Conservation (phyloP, 1,284 basidiomycete genomes). For the Ceratobasidium sp. region DNA sequence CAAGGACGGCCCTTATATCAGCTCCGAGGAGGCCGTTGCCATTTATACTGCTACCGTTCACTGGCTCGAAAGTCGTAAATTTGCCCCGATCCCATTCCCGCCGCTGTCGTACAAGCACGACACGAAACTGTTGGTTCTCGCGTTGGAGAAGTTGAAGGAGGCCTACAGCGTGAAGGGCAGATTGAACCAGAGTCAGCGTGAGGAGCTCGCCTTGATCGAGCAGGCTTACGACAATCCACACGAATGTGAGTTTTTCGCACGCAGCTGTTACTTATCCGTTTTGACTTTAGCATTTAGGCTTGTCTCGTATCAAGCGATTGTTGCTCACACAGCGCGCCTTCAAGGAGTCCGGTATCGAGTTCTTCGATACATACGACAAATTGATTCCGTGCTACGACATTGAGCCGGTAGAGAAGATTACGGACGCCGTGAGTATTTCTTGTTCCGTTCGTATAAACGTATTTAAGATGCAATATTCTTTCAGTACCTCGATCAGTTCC, state of each 20-base stretch:
- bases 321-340: slow-evolving; percentile 95
- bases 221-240: slow-evolving; percentile 97
- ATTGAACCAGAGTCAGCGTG: slow-evolving; percentile 95
- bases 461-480: slow-evolving; percentile 50
- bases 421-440: slow-evolving; percentile 78
- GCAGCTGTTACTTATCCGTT: not conserved
- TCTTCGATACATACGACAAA: slow-evolving; percentile 96
- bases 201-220: slow-evolving; percentile 95
- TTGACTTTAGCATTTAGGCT: slow-evolving; percentile 61
- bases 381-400: slow-evolving; percentile 98
- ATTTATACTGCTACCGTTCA: slow-evolving; percentile 98
- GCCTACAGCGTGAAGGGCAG: slow-evolving; percentile 98
- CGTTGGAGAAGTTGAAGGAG: slow-evolving; percentile 96
- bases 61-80: slow-evolving; percentile 96
- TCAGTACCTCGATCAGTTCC: slow-evolving; percentile 90
- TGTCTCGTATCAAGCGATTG: slow-evolving; percentile 96
- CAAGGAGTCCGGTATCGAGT: slow-evolving; percentile 96
- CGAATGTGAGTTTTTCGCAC: slow-evolving; percentile 70
- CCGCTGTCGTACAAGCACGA: slow-evolving; percentile 98
- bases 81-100: slow-evolving; percentile 96
- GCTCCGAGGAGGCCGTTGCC: slow-evolving; percentile 97
- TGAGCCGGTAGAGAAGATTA: slow-evolving; percentile 98
- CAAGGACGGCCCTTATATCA: slow-evolving; percentile 97
- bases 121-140: slow-evolving; percentile 93
- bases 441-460: not conserved